These are phyloP conservation scores for Diaporthe sp. DNA, from an alignment of 2,329 filamentous ascomycete genomes.

Conservation along the genomic window DNA sequence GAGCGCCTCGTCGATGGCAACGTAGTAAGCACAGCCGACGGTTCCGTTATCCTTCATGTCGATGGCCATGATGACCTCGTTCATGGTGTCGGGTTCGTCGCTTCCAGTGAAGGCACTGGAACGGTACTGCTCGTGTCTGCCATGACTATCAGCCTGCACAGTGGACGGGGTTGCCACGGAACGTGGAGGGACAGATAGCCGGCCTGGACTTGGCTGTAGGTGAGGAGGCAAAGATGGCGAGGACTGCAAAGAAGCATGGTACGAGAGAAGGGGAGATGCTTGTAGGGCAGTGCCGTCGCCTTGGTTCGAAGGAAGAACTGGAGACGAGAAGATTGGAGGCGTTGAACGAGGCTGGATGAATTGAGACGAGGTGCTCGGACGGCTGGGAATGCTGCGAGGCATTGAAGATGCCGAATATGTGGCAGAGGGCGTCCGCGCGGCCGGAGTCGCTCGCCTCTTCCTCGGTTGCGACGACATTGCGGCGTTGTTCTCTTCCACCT, in stretches of 20 bases:
- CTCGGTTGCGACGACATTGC: slow-evolving; percentile 17
- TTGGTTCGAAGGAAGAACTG: slow-evolving; percentile 16
- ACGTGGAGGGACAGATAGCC: slow-evolving; percentile 10
- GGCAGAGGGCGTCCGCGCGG: slow-evolving; percentile 32
- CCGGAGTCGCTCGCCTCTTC: slow-evolving; percentile 10
- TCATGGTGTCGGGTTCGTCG: slow-evolving; percentile 52
- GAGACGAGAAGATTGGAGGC: slow-evolving; percentile 33
- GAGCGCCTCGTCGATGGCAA: slow-evolving; percentile 76
- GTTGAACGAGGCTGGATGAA: slow-evolving; percentile 19
- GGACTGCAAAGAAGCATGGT: slow-evolving; percentile 16
- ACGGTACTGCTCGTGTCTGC: background rate
- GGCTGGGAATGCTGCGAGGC: slow-evolving; percentile 3
- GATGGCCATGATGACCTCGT: slow-evolving; percentile 84
- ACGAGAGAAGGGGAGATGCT: background rate
- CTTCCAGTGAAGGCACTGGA: slow-evolving; percentile 31
- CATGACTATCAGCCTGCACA: slow-evolving; percentile 5
- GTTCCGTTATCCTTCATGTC: slow-evolving; percentile 78
- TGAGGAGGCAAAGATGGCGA: slow-evolving; percentile 32
- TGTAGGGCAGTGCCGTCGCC: background rate
- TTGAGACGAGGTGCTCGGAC: slow-evolving; percentile 26
- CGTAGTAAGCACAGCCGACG: slow-evolving; percentile 88
- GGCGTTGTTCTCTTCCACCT: background rate
- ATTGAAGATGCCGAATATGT: background rate
- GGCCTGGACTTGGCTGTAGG: slow-evolving; percentile 7
- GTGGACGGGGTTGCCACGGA: slow-evolving; percentile 17